Percentiles rank a stretch among this genome's conserved stretches.
These are phyloP conservation scores for Meyerozyma elateridarum DNA, from an alignment of 1,139 yeast genomes.

Conservation along the genomic window DNA sequence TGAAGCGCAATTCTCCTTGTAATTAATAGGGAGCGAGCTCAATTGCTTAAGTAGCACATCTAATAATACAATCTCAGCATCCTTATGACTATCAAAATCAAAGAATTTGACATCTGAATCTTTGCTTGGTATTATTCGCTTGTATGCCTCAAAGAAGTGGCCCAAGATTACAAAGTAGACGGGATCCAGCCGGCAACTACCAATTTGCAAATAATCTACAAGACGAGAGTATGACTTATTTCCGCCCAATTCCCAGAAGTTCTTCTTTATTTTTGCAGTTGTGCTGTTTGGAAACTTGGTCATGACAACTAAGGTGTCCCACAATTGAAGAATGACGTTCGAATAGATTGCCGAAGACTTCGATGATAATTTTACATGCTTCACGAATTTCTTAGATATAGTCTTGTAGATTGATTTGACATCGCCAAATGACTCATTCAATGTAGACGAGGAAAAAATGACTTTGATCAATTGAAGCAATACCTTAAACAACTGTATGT, in stretches of 20 bases:
- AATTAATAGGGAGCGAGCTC: slow-evolving; percentile 14
- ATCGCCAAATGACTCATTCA: slow-evolving; percentile 15
- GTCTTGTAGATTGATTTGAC: slow-evolving; percentile 35
- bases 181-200: slow-evolving; percentile 50
- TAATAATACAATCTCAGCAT: slow-evolving; percentile 16
- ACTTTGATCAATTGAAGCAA: slow-evolving; percentile 33
- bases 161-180: slow-evolving; percentile 35
- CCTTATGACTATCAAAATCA: slow-evolving; percentile 15
- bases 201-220: slow-evolving; percentile 42
- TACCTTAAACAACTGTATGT: slow-evolving; percentile 45
- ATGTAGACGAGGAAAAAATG: slow-evolving; percentile 14
- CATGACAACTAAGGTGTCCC: slow-evolving; percentile 42
- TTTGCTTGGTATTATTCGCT: slow-evolving; percentile 8
- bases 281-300: slow-evolving; percentile 23
- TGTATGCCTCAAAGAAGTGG: slow-evolving; percentile 19
- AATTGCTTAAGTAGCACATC: slow-evolving; percentile 18
- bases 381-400: slow-evolving; percentile 46
- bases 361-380: slow-evolving; percentile 38
- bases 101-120: slow-evolving; percentile 16
- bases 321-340: slow-evolving; percentile 40
- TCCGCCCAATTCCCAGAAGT: slow-evolving; percentile 52
- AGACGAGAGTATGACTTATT: slow-evolving; percentile 37
- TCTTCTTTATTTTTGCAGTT: slow-evolving; percentile 28
- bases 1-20: slow-evolving; percentile 18
- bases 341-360: slow-evolving; percentile 34